phyloP scores from a whole-genome alignment of 306 rosid species.

The Pueraria montana region DNA sequence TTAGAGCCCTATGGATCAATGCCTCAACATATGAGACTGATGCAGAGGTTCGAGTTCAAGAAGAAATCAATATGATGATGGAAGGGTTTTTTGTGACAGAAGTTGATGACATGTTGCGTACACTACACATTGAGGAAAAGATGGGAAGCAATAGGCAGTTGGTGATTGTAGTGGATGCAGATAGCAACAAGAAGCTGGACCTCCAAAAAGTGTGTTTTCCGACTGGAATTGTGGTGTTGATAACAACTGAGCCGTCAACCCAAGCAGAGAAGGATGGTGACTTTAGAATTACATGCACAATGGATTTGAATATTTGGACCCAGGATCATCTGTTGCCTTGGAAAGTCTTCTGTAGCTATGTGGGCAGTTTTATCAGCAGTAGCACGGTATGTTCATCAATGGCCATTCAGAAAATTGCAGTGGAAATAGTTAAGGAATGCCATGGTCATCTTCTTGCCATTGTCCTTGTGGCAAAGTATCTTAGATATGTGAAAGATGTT shows the following conservation, averaged over 20 bases:
- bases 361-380: too few relatives aligned
- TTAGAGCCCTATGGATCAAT: slow-evolving; percentile 2
- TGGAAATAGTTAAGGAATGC: neutral
- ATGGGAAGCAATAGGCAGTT: neutral
- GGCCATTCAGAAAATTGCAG: neutral
- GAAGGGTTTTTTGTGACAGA: neutral
- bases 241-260: slow-evolving; percentile 10
- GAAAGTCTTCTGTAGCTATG: neutral
- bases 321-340: slow-evolving; percentile 32
- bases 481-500: neutral
- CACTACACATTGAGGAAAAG: too few relatives aligned
- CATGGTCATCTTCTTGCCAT: slow-evolving; percentile 28
- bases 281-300: neutral
- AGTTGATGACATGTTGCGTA: neutral
- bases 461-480: slow-evolving; percentile 3
- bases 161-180: slow-evolving; percentile 25
- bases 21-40: neutral
- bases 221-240: neutral
- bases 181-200: neutral
- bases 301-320: slow-evolving; percentile 21
- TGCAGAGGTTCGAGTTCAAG: slow-evolving; percentile 6
- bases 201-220: neutral
- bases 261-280: neutral
- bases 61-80: neutral
- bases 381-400: neutral